Percentiles rank a stretch among this genome's conserved stretches.
These are phyloP conservation scores for Wickerhamiella kurtzmanii DNA, from an alignment of 805 yeast species.

Conservation along the genomic window DNA sequence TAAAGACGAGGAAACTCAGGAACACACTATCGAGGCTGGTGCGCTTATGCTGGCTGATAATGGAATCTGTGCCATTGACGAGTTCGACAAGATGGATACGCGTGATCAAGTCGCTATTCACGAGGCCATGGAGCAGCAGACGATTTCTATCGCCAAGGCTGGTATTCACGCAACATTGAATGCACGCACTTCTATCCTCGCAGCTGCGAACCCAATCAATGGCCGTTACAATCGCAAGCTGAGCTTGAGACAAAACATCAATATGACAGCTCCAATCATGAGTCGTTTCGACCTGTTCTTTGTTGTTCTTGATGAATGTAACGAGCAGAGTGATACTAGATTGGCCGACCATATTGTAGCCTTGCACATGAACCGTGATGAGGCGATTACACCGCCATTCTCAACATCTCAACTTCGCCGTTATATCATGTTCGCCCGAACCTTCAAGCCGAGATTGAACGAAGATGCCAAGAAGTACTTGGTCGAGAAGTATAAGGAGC, in stretches of 20 bases:
- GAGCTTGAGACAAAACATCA: slow-evolving; percentile 71
- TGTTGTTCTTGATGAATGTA: slow-evolving; percentile 88
- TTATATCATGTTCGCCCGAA: slow-evolving; percentile 81
- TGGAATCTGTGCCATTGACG: slow-evolving; percentile 97
- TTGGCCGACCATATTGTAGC: slow-evolving; percentile 87
- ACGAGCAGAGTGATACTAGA: slow-evolving; percentile 77
- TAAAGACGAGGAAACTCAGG: slow-evolving; percentile 93
- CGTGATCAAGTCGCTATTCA: slow-evolving; percentile 96
- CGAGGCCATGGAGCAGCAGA: slow-evolving; percentile 99
- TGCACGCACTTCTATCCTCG: slow-evolving; percentile 90
- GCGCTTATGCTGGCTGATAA: slow-evolving; percentile 97
- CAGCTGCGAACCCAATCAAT: slow-evolving; percentile 98
- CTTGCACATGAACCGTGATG: slow-evolving; percentile 81
- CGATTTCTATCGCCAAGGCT: slow-evolving; percentile 95
- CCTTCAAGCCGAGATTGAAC: slow-evolving; percentile 82
- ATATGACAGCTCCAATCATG: slow-evolving; percentile 98
- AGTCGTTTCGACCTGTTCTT: slow-evolving; percentile 93
- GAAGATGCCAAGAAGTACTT: slow-evolving; percentile 64
- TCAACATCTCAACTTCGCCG: slow-evolving; percentile 77
- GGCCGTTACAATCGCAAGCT: slow-evolving; percentile 86
- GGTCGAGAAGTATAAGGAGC: slow-evolving; percentile 68
- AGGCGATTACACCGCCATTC: slow-evolving; percentile 79
- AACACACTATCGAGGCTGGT: slow-evolving; percentile 95
- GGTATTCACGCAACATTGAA: slow-evolving; percentile 96
- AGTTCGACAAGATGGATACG: slow-evolving; percentile 94